A percentile compares a stretch with the other conserved stretches of the same genome.
These are phyloP conservation scores for Danielozyma ontarioensis DNA, from an alignment of 805 yeast genomes.

Conservation along the genomic window DNA sequence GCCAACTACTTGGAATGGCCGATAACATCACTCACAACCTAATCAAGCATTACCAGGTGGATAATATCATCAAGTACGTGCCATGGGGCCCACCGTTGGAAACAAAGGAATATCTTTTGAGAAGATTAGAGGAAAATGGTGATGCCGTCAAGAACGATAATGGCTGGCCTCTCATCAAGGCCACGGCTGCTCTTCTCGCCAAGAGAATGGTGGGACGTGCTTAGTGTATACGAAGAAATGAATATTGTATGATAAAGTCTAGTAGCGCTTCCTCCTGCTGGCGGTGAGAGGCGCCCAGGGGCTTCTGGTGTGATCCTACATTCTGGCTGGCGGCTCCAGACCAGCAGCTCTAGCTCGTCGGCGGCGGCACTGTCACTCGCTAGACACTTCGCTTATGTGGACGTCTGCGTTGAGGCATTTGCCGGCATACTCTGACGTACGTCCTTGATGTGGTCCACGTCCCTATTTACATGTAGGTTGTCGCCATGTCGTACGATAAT, in stretches of 20 bases:
- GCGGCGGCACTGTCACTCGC: too few relatives aligned
- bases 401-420: too few relatives aligned
- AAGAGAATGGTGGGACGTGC: conserved; percentile 17
- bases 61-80: conserved; percentile 84
- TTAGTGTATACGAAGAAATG: conserved; percentile 1
- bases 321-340: too few relatives aligned
- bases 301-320: too few relatives aligned
- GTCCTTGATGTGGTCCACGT: too few relatives aligned
- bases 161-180: conserved; percentile 68
- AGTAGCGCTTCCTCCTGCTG: too few relatives aligned
- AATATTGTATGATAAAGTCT: background rate
- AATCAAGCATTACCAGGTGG: conserved; percentile 56
- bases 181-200: conserved; percentile 30
- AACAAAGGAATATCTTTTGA: conserved; percentile 80
- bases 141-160: conserved; percentile 86
- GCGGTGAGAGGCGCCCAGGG: too few relatives aligned
- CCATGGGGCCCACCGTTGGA: conserved; percentile 98
- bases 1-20: conserved; percentile 94
- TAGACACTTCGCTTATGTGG: too few relatives aligned
- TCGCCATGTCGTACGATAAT: too few relatives aligned
- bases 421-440: too few relatives aligned
- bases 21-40: conserved; percentile 80
- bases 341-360: too few relatives aligned
- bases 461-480: too few relatives aligned
- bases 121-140: conserved; percentile 94